These are phyloP conservation scores for Dendrobium chrysotoxum DNA, from an alignment of 106 monocot species.

Conservation along the genomic window DNA sequence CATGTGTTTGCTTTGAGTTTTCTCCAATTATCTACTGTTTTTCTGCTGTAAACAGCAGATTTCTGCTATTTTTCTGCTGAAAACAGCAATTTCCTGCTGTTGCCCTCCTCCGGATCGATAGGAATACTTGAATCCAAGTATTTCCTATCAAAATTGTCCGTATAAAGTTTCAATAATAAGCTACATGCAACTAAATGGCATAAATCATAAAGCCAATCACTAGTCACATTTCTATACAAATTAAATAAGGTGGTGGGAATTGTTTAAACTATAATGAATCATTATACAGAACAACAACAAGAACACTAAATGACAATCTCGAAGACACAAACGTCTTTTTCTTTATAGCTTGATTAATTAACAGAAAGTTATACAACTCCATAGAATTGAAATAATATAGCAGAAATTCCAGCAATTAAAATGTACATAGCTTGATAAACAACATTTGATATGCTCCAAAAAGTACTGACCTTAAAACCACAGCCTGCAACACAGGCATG, in stretches of 20 bases:
- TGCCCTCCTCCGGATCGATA: too few relatives aligned
- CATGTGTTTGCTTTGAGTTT: too few relatives aligned
- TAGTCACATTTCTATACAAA: background rate
- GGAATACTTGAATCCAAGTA: too few relatives aligned
- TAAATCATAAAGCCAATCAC: background rate
- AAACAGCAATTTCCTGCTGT: too few relatives aligned
- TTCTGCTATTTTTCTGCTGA: too few relatives aligned
- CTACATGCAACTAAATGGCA: too few relatives aligned
- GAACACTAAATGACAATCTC: too few relatives aligned
- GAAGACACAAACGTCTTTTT: too few relatives aligned
- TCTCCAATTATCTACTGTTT: too few relatives aligned
- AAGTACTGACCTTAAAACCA: constrained; percentile 71
- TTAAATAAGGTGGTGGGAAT: background rate
- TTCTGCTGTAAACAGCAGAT: too few relatives aligned
- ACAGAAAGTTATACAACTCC: constrained; percentile 2
- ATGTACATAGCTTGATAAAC: background rate
- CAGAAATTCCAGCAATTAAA: constrained; percentile 4
- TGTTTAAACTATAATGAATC: background rate
- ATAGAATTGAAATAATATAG: background rate
- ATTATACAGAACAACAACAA: background rate
- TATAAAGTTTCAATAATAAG: too few relatives aligned
- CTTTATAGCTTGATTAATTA: background rate
- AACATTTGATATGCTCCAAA: background rate
- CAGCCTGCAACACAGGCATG: constrained; percentile 90
- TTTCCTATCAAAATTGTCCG: too few relatives aligned